Base-by-base conservation (phyloP, 1,139 yeast genomes). In the Yarrowia galli region DNA sequence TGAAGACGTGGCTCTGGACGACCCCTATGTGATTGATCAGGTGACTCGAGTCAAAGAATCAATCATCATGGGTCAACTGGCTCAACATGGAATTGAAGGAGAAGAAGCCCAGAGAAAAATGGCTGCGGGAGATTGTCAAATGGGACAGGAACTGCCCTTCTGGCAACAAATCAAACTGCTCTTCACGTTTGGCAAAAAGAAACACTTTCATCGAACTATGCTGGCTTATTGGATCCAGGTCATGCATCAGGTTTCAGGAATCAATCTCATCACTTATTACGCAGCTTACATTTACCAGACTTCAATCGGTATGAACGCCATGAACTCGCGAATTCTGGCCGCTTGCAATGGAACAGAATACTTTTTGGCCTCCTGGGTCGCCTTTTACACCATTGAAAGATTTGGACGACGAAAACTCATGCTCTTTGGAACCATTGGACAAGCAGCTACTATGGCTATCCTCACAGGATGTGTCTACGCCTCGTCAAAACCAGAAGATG, bases 161-260 rank as follows among this genome's bases (percentile, higher is more conserved):
- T 69, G 71, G 38, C 36, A 71, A 10, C 73, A 72, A 9, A 70
- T 72, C 69, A 80, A 79, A 76, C 89, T 87, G 71, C 77, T 87
- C 68, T 80, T 87, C 75, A 78, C 85, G 56, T 85, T 85, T 65
- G 91, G 91, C 64, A 85, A 75, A 70, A 72, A 77, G 49, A 79
- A 76, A 67, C 76, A 80, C 69, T 71, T 74, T 68, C 69, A 72
- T 68, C 72, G 77, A 69, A 79, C 80, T 72, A 69, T 80, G 58
- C 75, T 87, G 71, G 93, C 93, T 74, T 81, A 91, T 9, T 86
- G 91, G 8, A 82, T 90, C 56, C 76, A 74, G 71, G 74, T 74
- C 63, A 72, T 72, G 72, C 75, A 74, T 67, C 92, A 88, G 78
- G 83, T 88, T 80, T 87, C 91, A 67, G 93, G 92, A 78, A 83